These are phyloP conservation scores for Erucastrum elatum DNA, from an alignment of 345 rosid species.

Conservation along the genomic window DNA sequence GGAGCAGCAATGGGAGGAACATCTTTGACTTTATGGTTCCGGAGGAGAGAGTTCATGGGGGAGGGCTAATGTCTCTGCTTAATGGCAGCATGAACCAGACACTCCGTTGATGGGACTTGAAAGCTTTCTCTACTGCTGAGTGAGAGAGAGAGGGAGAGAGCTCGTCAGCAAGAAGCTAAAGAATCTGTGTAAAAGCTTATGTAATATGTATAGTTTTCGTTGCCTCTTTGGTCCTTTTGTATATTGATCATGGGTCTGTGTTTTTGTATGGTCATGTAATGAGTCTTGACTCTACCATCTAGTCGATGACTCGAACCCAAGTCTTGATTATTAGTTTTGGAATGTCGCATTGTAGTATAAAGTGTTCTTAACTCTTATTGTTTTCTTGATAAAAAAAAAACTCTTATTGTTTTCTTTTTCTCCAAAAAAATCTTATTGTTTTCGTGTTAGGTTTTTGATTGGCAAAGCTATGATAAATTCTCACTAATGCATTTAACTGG, in stretches of 20 bases:
- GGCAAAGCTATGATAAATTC: too few relatives aligned
- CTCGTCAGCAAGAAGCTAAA: slow-evolving; percentile 12
- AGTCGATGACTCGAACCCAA: slow-evolving; percentile 31
- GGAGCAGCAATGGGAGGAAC: slow-evolving; percentile 26
- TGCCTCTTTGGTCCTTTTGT: slow-evolving; percentile 21
- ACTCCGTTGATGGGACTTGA: slow-evolving; percentile 58
- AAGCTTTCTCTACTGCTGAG: slow-evolving; percentile 11
- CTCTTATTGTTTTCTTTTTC: too few relatives aligned
- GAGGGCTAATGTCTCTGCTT: slow-evolving; percentile 82
- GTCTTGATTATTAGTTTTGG: slow-evolving; percentile 27
- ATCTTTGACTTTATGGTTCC: slow-evolving; percentile 63
- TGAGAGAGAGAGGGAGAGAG: too few relatives aligned
- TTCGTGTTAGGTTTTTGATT: too few relatives aligned
- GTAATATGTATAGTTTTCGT: slow-evolving; percentile 33
- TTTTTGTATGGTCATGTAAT: slow-evolving; percentile 12
- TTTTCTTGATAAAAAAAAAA: too few relatives aligned
- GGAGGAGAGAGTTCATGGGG: slow-evolving; percentile 98
- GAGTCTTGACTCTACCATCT: slow-evolving; percentile 18
- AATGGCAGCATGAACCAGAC: slow-evolving; percentile 67
- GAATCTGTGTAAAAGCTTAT: slow-evolving; percentile 29
- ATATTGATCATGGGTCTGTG: slow-evolving; percentile 22
- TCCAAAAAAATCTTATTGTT: too few relatives aligned
- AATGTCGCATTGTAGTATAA: slow-evolving; percentile 13
- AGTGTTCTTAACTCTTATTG: not conserved
- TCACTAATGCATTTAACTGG: too few relatives aligned